Percentiles rank a stretch among this genome's conserved stretches.
phyloP scores from a whole-genome alignment of 345 rosid species.

The Euphorbia peplus region DNA sequence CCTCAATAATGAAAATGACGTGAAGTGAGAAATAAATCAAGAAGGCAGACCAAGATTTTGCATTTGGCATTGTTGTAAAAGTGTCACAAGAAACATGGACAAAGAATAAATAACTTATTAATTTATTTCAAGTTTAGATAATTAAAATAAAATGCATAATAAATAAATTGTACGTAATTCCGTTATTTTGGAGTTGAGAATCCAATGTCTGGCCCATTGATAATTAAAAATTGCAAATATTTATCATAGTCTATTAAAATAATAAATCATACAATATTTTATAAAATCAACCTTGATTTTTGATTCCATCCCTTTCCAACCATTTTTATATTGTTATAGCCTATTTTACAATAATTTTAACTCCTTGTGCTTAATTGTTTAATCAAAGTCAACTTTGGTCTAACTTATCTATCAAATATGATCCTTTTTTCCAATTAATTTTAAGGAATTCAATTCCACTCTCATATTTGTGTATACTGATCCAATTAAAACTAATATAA shows the following conservation, averaged over 20 bases:
- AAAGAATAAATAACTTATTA: not conserved
- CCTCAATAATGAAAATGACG: constrained; percentile 7
- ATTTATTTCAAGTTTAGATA: too few species aligned
- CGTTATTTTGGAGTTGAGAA: not conserved
- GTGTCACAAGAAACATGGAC: constrained; percentile 9
- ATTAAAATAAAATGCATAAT: too few species aligned
- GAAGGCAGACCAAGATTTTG: constrained; percentile 13
- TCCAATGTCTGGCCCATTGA: not conserved
- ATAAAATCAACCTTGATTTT: not conserved
- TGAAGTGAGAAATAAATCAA: not conserved
- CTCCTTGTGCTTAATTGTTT: not conserved
- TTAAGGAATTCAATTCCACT: too few species aligned
- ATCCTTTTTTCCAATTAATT: too few species aligned
- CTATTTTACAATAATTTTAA: not conserved
- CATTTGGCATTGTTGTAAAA: constrained; percentile 12
- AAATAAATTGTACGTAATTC: not conserved
- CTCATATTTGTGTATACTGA: too few species aligned
- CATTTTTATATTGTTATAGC: not conserved
- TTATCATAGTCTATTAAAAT: not conserved
- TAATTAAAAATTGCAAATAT: not conserved
- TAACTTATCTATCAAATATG: not conserved
- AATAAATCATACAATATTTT: not conserved
- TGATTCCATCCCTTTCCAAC: not conserved
- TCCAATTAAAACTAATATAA: too few species aligned
- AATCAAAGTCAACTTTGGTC: not conserved